Evolutionary conservation across 176 grass and related monocot species (phyloP), one percentile per base, ranked within the genome.

Genomic region (Phyllostachys edulis): DNA sequence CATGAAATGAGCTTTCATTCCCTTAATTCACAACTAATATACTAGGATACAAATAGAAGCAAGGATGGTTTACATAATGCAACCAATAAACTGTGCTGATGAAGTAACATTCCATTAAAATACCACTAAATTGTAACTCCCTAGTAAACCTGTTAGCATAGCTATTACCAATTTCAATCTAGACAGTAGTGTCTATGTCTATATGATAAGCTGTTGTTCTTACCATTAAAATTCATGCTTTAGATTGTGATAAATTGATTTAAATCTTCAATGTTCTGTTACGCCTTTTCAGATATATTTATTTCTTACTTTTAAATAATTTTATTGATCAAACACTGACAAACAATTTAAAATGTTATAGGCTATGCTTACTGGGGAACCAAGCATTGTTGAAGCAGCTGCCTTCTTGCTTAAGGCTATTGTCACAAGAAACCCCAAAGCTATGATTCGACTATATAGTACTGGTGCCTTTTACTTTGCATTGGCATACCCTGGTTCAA

Each of bases 351-450:
- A 59, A 81, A 73, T 67, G 69, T 11, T 82, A 64, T 66, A 99
- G 96, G 93, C 91, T 85, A 90, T 99, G 83, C 90, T 99, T 91
- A 99, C 89, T 63, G 89, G 94, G 67, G 96, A 99, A 88, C 96
- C 96, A 67, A 94, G 88, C 85, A 96, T 99, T 84, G 93, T 99
- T 85, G 93, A 99, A 87, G 88, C 81, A 7, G 90, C 91, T 87
- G 96, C 93, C 69, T 90, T 88, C 40, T 88, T 99, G 76, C 93
- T 99, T 20, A 99, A 96, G 81, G 86, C 93, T 77, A 96, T 99
- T 90, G 93, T 99, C 41, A 96, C 96, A 55, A 93, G 96, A 84
- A 99, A 99, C 49, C 96, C 96, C 61, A 96, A 99, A 83, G 96
- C 96, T 78, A 95, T 96, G 93, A 85, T 99, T 90, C 93, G 96